phyloP scores from a whole-genome alignment of 345 rosid genomes.

The Capsella bursapastoris region DNA sequence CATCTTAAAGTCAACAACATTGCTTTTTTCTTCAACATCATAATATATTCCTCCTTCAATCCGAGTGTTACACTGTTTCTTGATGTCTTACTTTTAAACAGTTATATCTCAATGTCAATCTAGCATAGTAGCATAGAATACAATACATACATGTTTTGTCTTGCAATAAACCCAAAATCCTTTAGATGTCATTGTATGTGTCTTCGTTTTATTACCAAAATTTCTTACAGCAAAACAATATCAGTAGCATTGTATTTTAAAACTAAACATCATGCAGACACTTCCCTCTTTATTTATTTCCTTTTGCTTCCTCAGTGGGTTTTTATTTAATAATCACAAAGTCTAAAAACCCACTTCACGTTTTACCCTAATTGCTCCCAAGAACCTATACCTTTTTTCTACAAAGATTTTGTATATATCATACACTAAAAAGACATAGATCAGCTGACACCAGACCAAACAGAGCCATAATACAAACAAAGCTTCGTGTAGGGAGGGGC shows the following conservation, averaged over 20 bases:
- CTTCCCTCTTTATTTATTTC: background rate
- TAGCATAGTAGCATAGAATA: too few relatives aligned
- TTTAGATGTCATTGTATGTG: background rate
- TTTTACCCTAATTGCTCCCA: constrained; percentile 32
- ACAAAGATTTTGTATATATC: constrained; percentile 31
- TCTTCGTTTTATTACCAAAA: constrained; percentile 29
- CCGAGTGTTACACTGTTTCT: background rate
- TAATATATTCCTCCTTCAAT: background rate
- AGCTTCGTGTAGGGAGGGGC: constrained; percentile 8
- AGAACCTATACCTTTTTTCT: constrained; percentile 25
- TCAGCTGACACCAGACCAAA: constrained; percentile 24
- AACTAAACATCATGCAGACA: constrained; percentile 1
- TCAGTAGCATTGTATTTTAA: constrained; percentile 14
- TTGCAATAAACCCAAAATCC: background rate
- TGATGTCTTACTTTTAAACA: background rate
- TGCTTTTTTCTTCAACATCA: constrained; percentile 20
- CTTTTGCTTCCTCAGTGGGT: constrained; percentile 3
- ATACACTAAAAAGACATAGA: constrained; percentile 29
- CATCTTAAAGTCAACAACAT: constrained; percentile 29
- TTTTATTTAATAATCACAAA: constrained; percentile 35
- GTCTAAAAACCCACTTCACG: constrained; percentile 27
- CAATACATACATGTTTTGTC: too few relatives aligned
- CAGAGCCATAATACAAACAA: constrained; percentile 19
- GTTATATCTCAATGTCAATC: background rate
- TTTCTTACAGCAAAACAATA: constrained; percentile 34